Evolutionary conservation across 2,329 filamentous ascomycete genomes (phyloP).

Genomic region (Fusarium sp.): DNA sequence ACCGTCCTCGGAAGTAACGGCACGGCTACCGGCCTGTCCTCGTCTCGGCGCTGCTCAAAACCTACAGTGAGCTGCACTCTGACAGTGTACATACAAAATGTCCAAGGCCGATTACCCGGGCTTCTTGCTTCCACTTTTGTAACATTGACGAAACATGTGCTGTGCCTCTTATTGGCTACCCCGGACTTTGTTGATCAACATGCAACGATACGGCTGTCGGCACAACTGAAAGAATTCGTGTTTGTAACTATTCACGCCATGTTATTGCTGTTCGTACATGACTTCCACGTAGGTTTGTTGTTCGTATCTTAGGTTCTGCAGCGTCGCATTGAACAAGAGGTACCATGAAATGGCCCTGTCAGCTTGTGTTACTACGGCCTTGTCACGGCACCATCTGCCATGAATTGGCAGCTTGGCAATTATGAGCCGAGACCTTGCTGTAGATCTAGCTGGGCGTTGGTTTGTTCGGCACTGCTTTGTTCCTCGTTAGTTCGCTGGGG

Average conservation of each 20-base stretch:
- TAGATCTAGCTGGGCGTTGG: slow-evolving; percentile 3
- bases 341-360: no score
- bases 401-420: slow-evolving; percentile 15
- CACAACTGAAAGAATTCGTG: background rate
- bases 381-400: slow-evolving; percentile 2
- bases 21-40: slow-evolving; percentile 41
- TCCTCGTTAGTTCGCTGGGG: no score
- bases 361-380: background rate
- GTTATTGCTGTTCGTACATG: no score
- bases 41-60: slow-evolving; percentile 36
- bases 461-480: background rate
- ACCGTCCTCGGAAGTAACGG: slow-evolving; percentile 42
- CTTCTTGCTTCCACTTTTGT: slow-evolving; percentile 2
- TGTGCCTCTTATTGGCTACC: slow-evolving; percentile 2
- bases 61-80: no score
- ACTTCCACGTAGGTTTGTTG: background rate
- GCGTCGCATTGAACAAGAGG: background rate
- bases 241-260: no score
- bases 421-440: slow-evolving; percentile 5
- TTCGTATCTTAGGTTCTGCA: background rate
- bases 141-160: slow-evolving; percentile 23
- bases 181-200: background rate
- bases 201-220: slow-evolving; percentile 8
- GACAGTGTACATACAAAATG: background rate
- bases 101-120: slow-evolving; percentile 25